A percentile compares a stretch with the other conserved stretches of the same genome.
phyloP scores from a whole-genome alignment of 2,329 filamentous ascomycete genomes.

The Sarocladium oryzae region DNA sequence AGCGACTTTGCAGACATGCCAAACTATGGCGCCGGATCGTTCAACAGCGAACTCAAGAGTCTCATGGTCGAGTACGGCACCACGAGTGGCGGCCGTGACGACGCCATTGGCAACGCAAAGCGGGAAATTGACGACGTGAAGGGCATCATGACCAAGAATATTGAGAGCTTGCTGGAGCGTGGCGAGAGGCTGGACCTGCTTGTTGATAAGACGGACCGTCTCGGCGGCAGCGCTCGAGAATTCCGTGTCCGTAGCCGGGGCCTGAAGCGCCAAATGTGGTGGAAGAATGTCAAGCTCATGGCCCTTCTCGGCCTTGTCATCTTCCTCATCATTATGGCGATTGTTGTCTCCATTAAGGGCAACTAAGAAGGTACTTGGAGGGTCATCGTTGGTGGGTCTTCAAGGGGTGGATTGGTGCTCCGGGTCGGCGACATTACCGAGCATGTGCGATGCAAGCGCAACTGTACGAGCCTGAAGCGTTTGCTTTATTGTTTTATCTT shows the following conservation, averaged over 20 bases:
- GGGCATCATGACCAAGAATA: conserved; percentile 93
- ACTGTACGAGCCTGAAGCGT: neutral
- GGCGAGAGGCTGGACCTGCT: conserved; percentile 90
- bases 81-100: conserved; percentile 65
- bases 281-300: conserved; percentile 98
- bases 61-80: conserved; percentile 83
- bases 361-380: conserved; percentile 21
- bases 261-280: conserved; percentile 94
- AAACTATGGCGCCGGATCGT: conserved; percentile 82
- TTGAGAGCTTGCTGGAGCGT: conserved; percentile 80
- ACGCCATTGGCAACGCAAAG: conserved; percentile 78
- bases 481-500: neutral
- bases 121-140: conserved; percentile 87
- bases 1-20: conserved; percentile 74
- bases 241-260: conserved; percentile 84
- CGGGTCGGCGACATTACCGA: neutral
- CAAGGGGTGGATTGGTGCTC: neutral
- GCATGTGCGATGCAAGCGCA: neutral
- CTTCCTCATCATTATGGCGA: conserved; percentile 47
- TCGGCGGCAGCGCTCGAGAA: conserved; percentile 83
- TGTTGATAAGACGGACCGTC: conserved; percentile 90
- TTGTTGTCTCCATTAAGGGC: conserved; percentile 45
- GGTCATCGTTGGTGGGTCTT: neutral
- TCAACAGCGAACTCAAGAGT: conserved; percentile 71
- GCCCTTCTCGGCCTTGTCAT: conserved; percentile 66